Percentiles rank a stretch among this genome's conserved stretches.
Conservation (phyloP, 2,329 filamentous ascomycete genomes). For the Talaromyces sp. region DNA sequence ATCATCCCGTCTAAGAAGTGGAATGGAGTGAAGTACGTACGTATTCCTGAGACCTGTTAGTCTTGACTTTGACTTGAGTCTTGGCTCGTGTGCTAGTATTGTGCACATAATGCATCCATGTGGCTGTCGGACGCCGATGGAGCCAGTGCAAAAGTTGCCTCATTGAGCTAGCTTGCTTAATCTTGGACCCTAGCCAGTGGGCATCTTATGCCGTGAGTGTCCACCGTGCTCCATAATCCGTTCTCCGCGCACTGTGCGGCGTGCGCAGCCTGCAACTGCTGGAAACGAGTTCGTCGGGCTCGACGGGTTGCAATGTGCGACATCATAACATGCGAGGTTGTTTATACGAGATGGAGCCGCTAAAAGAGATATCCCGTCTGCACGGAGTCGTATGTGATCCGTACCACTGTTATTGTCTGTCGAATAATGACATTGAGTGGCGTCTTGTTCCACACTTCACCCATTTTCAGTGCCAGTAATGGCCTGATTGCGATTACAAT, state of each 20-base stretch:
- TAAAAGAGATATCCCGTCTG: conserved; percentile 1
- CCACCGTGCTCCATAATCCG: conserved; percentile 8
- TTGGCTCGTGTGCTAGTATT: neutral
- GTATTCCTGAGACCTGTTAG: no score
- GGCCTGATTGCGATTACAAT: neutral
- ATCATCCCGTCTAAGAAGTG: neutral
- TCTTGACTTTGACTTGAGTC: neutral
- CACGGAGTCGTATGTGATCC: conserved; percentile 8
- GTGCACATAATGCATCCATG: neutral
- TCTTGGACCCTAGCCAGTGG: neutral
- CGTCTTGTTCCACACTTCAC: neutral
- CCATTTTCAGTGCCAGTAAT: neutral
- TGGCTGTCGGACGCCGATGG: neutral
- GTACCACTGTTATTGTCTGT: neutral
- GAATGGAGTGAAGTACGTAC: neutral
- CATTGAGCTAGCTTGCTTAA: conserved; percentile 2
- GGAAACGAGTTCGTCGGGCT: neutral
- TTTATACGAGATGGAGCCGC: conserved; percentile 19
- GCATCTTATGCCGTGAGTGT: neutral
- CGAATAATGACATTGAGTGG: neutral
- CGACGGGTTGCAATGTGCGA: neutral
- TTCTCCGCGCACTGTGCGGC: conserved; percentile 9
- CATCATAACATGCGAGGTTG: neutral
- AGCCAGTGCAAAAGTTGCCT: neutral
- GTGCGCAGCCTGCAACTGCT: neutral